These are phyloP conservation scores for Penicillium palitans DNA, from an alignment of 2,329 filamentous ascomycete species.

Conservation along the genomic window DNA sequence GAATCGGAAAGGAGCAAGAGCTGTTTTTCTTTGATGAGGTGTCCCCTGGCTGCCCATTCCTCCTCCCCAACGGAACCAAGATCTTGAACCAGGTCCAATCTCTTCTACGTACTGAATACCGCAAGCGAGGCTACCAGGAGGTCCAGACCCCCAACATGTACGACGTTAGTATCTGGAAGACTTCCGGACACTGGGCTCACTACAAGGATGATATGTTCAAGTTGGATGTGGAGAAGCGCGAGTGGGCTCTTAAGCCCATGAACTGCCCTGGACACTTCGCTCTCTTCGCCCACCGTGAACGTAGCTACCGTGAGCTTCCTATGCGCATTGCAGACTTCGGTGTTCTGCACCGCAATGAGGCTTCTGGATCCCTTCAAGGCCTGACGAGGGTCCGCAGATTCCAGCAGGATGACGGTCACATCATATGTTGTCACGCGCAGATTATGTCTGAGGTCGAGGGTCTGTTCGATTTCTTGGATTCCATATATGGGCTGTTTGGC, in stretches of 20 bases:
- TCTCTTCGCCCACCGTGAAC: constrained; percentile 78
- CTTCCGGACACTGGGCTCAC: constrained; percentile 89
- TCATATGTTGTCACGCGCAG: constrained; percentile 27
- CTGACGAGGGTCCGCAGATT: constrained; percentile 91
- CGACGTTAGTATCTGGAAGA: constrained; percentile 90
- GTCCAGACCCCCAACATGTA: constrained; percentile 97
- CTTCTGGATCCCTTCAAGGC: constrained; percentile 81
- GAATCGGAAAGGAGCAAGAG: constrained; percentile 92
- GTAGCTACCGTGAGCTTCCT: constrained; percentile 86
- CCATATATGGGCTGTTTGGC: constrained; percentile 78
- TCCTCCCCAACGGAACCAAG: constrained; percentile 85
- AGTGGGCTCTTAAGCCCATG: constrained; percentile 91
- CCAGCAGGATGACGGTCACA: constrained; percentile 80
- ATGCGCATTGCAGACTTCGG: constrained; percentile 95
- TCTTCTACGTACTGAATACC: constrained; percentile 84
- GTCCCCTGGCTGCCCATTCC: constrained; percentile 92
- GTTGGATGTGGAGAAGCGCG: constrained; percentile 77
- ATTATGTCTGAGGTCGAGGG: constrained; percentile 73
- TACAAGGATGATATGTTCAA: constrained; percentile 96
- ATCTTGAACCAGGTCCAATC: constrained; percentile 88
- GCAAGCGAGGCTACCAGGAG: constrained; percentile 89
- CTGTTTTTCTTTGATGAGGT: constrained; percentile 95
- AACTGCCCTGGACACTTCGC: constrained; percentile 95
- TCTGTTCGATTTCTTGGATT: constrained; percentile 82
- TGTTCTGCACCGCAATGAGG: constrained; percentile 91